phyloP scores from a whole-genome alignment of 2,329 filamentous ascomycete species.

The Immersiporthe knoxdaviesiana region DNA sequence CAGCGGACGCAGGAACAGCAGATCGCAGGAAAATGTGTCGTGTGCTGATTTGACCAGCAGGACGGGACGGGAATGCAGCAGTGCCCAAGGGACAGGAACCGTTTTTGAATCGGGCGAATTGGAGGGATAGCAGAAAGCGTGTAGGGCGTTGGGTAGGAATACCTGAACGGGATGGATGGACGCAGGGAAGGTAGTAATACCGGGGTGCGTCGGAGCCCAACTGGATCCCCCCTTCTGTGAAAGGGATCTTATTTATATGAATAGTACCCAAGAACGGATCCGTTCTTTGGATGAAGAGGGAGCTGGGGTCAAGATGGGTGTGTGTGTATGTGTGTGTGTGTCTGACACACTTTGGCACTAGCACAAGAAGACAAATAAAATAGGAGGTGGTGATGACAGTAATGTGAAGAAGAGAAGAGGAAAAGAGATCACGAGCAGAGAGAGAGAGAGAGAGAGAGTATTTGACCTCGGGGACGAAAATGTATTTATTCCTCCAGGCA shows the following conservation, averaged over 20 bases:
- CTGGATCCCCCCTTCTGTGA: conserved; percentile 15
- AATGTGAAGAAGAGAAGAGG: conserved; percentile 22
- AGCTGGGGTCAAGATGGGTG: neutral
- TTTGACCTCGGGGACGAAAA: conserved; percentile 27
- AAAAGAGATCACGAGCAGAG: conserved; percentile 25
- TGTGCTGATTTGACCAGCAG: conserved; percentile 40
- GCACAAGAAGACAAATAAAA: neutral
- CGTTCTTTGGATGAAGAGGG: conserved; percentile 8
- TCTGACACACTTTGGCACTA: neutral
- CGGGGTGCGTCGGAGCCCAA: conserved; percentile 31
- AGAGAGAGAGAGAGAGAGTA: conserved; percentile 13
- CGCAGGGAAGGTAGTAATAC: conserved; percentile 25
- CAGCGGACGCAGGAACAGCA: conserved; percentile 26
- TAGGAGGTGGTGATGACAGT: conserved; percentile 17
- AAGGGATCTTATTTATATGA: conserved; percentile 17
- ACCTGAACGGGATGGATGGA: conserved; percentile 24
- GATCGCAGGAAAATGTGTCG: conserved; percentile 35
- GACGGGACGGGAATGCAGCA: conserved; percentile 35
- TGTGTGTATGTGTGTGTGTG: no score
- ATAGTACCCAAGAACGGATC: conserved; percentile 14
- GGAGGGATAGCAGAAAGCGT: conserved; percentile 32
- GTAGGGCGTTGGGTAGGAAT: conserved; percentile 34
- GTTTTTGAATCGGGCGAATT: conserved; percentile 32
- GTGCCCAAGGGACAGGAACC: conserved; percentile 37
- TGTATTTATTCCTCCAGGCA: conserved; percentile 33